Percentiles rank a stretch among this genome's conserved stretches.
phyloP scores from a whole-genome alignment of 2,329 filamentous ascomycete species.

The Apiospora sp. region DNA sequence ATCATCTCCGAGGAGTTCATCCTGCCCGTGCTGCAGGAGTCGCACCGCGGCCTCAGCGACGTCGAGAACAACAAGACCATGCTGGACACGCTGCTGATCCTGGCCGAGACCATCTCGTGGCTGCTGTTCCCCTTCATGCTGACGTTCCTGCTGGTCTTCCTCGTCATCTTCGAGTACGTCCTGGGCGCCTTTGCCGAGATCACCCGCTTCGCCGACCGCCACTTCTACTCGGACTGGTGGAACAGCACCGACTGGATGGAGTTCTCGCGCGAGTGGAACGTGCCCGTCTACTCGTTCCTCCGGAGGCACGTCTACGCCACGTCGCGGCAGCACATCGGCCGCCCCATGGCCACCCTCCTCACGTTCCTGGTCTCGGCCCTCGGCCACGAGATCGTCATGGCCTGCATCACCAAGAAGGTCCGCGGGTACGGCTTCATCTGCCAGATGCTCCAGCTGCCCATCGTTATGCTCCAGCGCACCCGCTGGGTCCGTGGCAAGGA shows the following conservation, averaged over 20 bases:
- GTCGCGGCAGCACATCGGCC: constrained; percentile 77
- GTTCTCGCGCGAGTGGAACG: constrained; percentile 95
- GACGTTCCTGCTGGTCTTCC: constrained; percentile 92
- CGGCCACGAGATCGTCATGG: constrained; percentile 96
- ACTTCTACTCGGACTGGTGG: constrained; percentile 87
- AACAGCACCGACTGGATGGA: constrained; percentile 90
- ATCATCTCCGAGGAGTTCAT: constrained; percentile 95
- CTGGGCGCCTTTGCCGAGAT: constrained; percentile 95
- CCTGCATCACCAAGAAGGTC: constrained; percentile 96
- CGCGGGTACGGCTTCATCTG: constrained; percentile 91
- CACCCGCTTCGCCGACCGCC: constrained; percentile 89
- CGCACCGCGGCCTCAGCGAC: constrained; percentile 59
- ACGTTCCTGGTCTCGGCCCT: constrained; percentile 91
- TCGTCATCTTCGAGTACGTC: constrained; percentile 98
- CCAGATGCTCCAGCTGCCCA: constrained; percentile 96
- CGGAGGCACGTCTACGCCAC: constrained; percentile 93
- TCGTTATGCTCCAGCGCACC: constrained; percentile 89
- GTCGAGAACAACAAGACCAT: constrained; percentile 41
- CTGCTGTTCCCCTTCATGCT: constrained; percentile 98
- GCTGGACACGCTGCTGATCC: constrained; percentile 77
- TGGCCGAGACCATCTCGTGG: constrained; percentile 89
- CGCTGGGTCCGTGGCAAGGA: constrained; percentile 76
- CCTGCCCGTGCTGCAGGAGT: constrained; percentile 83
- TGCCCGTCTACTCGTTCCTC: constrained; percentile 96
- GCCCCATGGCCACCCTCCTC: constrained; percentile 80